Percentiles rank a stretch among this genome's conserved stretches.
Conservation (phyloP, 1,284 basidiomycete species). For the Exsudoporus floridanus region DNA sequence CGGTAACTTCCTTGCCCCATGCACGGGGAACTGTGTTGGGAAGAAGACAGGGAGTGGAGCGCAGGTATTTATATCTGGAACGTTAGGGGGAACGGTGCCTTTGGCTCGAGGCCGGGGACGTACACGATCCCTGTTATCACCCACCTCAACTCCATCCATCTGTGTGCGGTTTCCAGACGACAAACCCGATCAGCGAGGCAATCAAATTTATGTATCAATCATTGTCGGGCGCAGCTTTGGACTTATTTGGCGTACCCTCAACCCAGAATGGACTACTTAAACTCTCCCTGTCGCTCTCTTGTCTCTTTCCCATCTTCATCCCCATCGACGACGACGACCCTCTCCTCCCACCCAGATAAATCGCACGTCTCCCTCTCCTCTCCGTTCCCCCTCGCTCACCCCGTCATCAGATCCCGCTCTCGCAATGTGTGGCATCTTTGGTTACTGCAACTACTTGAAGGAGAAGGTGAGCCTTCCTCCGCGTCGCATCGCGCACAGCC, state of each 20-base stretch:
- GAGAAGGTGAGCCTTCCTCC: constrained; percentile 69
- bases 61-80: not conserved
- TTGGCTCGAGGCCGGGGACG: no score
- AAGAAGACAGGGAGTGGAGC: not conserved
- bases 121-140: no score
- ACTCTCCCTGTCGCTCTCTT: constrained; percentile 3
- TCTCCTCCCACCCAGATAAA: not conserved
- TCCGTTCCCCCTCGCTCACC: not conserved
- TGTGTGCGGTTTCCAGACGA: constrained; percentile 6
- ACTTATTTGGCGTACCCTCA: constrained; percentile 34
- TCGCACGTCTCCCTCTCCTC: constrained; percentile 16
- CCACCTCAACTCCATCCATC: no score
- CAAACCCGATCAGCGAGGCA: constrained; percentile 13
- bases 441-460: constrained; percentile 89
- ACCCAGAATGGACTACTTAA: constrained; percentile 36
- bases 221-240: constrained; percentile 22
- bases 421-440: constrained; percentile 92
- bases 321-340: constrained; percentile 10
- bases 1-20: not conserved
- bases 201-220: constrained; percentile 13
- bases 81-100: not conserved
- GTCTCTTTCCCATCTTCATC: constrained; percentile 29
- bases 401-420: constrained; percentile 3
- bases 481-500: constrained; percentile 4
- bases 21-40: not conserved